These are phyloP conservation scores for Arctium lappa DNA, from an alignment of 129 eudicot species.

Conservation along the genomic window DNA sequence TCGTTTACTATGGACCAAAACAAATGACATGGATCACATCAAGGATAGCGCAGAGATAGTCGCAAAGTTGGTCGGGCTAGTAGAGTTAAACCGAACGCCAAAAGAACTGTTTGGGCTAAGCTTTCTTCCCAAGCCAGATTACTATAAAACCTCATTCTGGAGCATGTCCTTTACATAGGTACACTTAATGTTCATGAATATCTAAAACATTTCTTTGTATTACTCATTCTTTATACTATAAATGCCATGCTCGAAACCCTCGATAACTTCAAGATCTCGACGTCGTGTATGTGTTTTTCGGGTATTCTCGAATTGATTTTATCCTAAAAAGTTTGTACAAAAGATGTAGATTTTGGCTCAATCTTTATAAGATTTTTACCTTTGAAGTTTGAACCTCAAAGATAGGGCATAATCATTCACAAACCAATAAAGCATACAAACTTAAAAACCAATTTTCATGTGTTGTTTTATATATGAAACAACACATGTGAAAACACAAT, in stretches of 20 bases:
- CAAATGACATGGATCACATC: slow-evolving; percentile 53
- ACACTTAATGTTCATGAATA: neutral
- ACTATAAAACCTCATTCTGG: slow-evolving; percentile 44
- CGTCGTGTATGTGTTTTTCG: neutral
- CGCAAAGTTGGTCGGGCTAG: slow-evolving; percentile 59
- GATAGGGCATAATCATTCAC: neutral
- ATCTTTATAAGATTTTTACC: neutral
- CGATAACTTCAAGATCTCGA: neutral
- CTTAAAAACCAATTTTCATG: neutral
- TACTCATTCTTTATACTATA: neutral
- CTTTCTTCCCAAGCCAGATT: slow-evolving; percentile 33
- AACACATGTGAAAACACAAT: neutral
- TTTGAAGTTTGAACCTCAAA: neutral
- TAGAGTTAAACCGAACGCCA: slow-evolving; percentile 36
- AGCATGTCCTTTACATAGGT: slow-evolving; percentile 32
- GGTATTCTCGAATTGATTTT: neutral
- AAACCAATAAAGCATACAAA: neutral
- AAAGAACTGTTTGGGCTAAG: slow-evolving; percentile 74
- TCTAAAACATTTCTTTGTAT: neutral
- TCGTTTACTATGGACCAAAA: slow-evolving; percentile 50
- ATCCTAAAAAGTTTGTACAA: neutral
- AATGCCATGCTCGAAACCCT: neutral
- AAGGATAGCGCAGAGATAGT: slow-evolving; percentile 72
- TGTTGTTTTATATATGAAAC: neutral
- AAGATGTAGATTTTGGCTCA: neutral